Conservation (phyloP, 257 asterid species). For the Nemophila menziesii region DNA sequence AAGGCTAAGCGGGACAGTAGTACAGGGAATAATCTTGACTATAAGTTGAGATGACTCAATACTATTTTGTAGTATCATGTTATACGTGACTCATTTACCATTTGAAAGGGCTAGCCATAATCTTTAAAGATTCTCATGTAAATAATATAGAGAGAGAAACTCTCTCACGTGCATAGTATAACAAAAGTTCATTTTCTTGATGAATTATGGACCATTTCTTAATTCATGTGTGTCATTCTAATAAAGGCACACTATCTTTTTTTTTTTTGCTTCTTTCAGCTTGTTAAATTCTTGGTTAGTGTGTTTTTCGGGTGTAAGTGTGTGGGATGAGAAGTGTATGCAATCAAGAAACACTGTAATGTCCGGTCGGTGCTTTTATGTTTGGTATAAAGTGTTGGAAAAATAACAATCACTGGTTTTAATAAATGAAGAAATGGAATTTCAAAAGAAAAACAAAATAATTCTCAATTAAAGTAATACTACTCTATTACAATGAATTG, state of each 20-base stretch:
- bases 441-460: too few relatives aligned
- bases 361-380: slow-evolving; percentile 34
- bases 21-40: slow-evolving; percentile 11
- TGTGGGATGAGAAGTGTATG: slow-evolving; percentile 17
- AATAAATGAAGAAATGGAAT: too few relatives aligned
- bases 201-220: too few relatives aligned
- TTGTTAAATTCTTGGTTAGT: slow-evolving; percentile 4
- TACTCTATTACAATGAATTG: too few relatives aligned
- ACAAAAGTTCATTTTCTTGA: too few relatives aligned
- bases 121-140: slow-evolving; percentile 27
- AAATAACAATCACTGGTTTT: too few relatives aligned
- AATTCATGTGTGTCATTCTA: slow-evolving; percentile 24
- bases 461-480: too few relatives aligned
- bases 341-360: slow-evolving; percentile 20
- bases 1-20: slow-evolving; percentile 25
- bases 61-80: too few relatives aligned
- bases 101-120: slow-evolving; percentile 12
- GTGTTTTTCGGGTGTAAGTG: slow-evolving; percentile 8
- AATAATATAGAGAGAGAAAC: slow-evolving; percentile 24
- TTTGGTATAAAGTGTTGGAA: too few relatives aligned
- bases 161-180: too few relatives aligned
- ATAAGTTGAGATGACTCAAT: too few relatives aligned
- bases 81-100: too few relatives aligned
- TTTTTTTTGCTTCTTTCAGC: slow-evolving; percentile 1
- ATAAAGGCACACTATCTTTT: slow-evolving; percentile 15